phyloP scores from a whole-genome alignment of 345 rosid genomes.

The Triadica sebifera region DNA sequence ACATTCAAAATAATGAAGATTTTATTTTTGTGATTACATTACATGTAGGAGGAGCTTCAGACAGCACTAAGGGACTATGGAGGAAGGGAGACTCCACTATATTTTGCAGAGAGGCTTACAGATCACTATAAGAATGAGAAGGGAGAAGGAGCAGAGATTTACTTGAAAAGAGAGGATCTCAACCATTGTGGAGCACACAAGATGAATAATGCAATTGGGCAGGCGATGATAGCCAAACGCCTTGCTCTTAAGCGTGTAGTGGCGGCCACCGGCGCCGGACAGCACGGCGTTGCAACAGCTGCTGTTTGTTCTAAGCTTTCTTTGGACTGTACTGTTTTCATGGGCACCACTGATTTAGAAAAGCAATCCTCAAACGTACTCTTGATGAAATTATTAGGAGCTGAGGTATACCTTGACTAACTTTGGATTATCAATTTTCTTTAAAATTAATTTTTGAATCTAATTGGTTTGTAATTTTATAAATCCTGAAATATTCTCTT shows the following conservation, averaged over 20 bases:
- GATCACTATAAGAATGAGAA: conserved; percentile 55
- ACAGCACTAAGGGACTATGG: conserved; percentile 66
- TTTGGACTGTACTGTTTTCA: conserved; percentile 61
- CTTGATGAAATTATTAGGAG: conserved; percentile 62
- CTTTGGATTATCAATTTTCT: too few species aligned
- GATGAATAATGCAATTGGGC: conserved; percentile 83
- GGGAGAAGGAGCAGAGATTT: conserved; percentile 69
- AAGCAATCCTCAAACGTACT: conserved; percentile 60
- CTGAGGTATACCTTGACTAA: conserved; percentile 65
- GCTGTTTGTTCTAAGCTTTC: conserved; percentile 76
- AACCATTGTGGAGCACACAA: conserved; percentile 77
- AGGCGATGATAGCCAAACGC: conserved; percentile 77
- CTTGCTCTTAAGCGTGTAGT: conserved; percentile 56
- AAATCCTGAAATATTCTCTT: too few species aligned
- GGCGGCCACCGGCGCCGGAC: conserved; percentile 85
- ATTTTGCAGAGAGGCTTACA: conserved; percentile 64
- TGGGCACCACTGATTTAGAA: conserved; percentile 65
- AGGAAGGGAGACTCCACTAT: conserved; percentile 80
- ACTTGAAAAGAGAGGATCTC: conserved; percentile 83
- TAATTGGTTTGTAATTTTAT: too few species aligned
- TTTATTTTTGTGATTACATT: not conserved
- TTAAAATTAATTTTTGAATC: too few species aligned
- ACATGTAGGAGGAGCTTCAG: conserved; percentile 54
- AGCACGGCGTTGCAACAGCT: conserved; percentile 86
- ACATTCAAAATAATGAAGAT: too few species aligned